Evolutionary conservation across 768 basidiomycete genomes (phyloP), one percentile per base, ranked within the genome.

Genomic region (Exidia glandulosa): DNA sequence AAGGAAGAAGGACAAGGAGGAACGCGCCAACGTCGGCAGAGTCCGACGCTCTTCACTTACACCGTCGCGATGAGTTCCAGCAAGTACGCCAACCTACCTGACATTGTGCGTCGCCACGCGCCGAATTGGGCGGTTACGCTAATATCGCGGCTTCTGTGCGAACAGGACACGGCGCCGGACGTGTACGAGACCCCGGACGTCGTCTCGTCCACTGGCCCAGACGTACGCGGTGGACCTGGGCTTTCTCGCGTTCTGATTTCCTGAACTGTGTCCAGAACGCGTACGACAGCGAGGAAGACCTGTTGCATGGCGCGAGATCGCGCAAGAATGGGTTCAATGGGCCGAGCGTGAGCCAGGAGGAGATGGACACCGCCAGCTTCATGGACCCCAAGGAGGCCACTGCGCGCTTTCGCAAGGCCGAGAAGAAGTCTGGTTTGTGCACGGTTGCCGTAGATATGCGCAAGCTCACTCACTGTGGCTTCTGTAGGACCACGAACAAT

Each of bases 171-270:
- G 13, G 91, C 90, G 1, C 91, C 82, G 41, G 93, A 95, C 70
- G 82, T 95, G 48, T 95, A 95, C 68, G 93, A 95, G 69, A 95
- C 93, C 0, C 87, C 90, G 52, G 93, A 95, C 64, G 76, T 82
- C 16, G 79, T 85, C 66, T 84, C 80, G 14, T 70, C 77, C 16
- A 69, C 79, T 31, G 76, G 79, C 56, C 71, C 73, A 25, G 77
- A 77, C 63, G 87, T 86, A 69, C 60, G 81, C 73, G 19, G 58
- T 9, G 6, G n/a, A n/a, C 30, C 50, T 57, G 25, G 47, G 16
- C 48, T 13, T 29, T 25, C 32, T 16, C 32, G 6, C 31, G 16
- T 59, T 31, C 32, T 60, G 31, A 34, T 56, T 1, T 32, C 37
- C n/a, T 57, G 34, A 30, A 27, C 47, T 32, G 45, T 19, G n/a